Evolutionary conservation across 345 rosid genomes (phyloP).

Genomic region (Hibiscus syriacus): DNA sequence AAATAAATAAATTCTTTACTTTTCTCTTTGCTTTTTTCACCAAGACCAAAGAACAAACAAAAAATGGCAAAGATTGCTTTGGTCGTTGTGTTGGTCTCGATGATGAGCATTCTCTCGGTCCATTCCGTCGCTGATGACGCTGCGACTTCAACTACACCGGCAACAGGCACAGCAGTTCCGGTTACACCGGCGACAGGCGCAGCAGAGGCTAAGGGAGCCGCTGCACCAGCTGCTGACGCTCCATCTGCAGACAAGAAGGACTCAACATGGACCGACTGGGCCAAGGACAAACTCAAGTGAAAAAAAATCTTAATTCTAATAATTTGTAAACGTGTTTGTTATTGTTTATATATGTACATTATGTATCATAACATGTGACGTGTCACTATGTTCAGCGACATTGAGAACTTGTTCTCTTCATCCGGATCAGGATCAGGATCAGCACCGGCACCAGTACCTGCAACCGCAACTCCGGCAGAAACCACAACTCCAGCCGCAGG

Average conservation of each 20-base stretch:
- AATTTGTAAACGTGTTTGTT: neutral
- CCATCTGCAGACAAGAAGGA: no score
- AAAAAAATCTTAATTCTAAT: neutral
- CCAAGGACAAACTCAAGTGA: constrained; percentile 2
- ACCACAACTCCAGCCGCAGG: neutral
- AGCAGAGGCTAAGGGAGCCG: no score
- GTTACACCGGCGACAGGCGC: neutral
- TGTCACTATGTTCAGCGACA: neutral
- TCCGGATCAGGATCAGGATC: no score
- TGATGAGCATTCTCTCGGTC: neutral
- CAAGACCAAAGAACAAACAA: neutral
- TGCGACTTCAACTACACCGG: neutral
- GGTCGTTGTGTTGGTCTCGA: neutral
- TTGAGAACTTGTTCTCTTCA: neutral
- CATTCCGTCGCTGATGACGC: neutral
- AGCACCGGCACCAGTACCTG: no score
- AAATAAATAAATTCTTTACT: neutral
- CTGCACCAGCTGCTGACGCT: neutral
- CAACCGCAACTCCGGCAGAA: neutral
- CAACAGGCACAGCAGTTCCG: neutral
- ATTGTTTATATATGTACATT: no score
- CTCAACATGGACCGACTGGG: neutral
- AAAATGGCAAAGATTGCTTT: neutral
- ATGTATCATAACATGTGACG: neutral
- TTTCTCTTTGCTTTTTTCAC: neutral